Conservation (phyloP, 805 yeast species). For the Yarrowia keelungensis region DNA sequence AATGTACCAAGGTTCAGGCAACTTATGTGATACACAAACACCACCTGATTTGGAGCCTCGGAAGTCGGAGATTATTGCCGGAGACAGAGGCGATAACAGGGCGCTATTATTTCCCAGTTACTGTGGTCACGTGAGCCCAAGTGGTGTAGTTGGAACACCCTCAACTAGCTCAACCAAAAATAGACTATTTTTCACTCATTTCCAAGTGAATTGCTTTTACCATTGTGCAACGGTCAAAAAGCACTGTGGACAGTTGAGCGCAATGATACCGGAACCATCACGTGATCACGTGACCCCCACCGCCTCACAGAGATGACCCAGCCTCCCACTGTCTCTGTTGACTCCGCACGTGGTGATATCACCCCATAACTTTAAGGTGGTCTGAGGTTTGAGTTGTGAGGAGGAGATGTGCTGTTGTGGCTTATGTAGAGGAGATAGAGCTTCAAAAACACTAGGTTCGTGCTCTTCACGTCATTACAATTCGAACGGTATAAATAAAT, state of each 20-base stretch:
- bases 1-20: constrained; percentile 20
- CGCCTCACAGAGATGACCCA: not conserved
- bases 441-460: not conserved
- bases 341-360: constrained; percentile 12
- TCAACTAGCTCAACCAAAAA: no score
- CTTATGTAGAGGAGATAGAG: no score
- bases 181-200: not conserved
- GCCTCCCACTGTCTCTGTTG: not conserved
- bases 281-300: constrained; percentile 14
- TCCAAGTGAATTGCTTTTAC: constrained; percentile 8
- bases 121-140: not conserved
- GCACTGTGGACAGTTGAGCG: not conserved
- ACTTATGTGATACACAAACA: not conserved
- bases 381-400: constrained; percentile 4
- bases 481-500: not conserved
- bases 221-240: constrained; percentile 15
- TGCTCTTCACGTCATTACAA: not conserved
- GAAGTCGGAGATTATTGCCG: not conserved
- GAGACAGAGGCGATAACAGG: no score
- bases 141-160: no score
- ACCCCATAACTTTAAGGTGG: constrained; percentile 21
- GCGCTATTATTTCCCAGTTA: no score
- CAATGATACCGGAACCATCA: not conserved
- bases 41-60: constrained; percentile 13
- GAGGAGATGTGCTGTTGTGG: not conserved